These are phyloP conservation scores for Ophiostoma sp. DNA, from an alignment of 2,329 filamentous ascomycete genomes.

Conservation along the genomic window DNA sequence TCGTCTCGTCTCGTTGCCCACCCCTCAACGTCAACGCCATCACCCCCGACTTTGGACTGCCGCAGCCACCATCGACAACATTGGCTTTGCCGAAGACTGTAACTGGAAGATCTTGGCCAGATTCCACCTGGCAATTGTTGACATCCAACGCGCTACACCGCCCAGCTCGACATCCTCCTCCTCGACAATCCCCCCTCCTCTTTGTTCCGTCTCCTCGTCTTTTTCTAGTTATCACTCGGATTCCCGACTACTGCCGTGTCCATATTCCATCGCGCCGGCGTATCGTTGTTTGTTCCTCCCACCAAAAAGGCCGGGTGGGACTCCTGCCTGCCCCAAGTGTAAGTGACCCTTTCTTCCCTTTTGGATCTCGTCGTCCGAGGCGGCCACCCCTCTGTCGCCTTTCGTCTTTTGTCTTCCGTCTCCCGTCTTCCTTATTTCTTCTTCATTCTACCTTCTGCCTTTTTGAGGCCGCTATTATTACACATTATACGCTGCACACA, in stretches of 20 bases:
- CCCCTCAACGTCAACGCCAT: background rate
- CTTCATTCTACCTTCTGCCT: background rate
- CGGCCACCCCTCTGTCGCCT: background rate
- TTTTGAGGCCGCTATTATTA: background rate
- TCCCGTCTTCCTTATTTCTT: background rate
- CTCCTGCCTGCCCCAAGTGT: background rate
- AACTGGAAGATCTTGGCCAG: background rate
- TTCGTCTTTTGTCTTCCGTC: background rate
- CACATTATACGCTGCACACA: background rate
- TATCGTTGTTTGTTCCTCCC: background rate
- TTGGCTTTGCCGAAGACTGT: background rate
- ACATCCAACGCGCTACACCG: background rate
- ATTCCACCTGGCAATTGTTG: background rate
- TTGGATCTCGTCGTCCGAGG: background rate
- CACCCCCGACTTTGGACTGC: background rate
- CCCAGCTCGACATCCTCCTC: background rate
- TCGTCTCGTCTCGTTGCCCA: conserved; percentile 1
- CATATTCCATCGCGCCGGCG: background rate
- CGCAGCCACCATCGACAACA: background rate
- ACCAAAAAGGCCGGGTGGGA: background rate
- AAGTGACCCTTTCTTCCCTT: conserved; percentile 7
- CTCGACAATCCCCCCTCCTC: background rate
- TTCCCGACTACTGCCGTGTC: background rate
- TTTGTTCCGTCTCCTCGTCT: background rate
- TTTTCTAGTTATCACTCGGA: background rate